These are phyloP conservation scores for Lolium multiflorum DNA, from an alignment of 176 grass and related monocot genomes.

Conservation along the genomic window DNA sequence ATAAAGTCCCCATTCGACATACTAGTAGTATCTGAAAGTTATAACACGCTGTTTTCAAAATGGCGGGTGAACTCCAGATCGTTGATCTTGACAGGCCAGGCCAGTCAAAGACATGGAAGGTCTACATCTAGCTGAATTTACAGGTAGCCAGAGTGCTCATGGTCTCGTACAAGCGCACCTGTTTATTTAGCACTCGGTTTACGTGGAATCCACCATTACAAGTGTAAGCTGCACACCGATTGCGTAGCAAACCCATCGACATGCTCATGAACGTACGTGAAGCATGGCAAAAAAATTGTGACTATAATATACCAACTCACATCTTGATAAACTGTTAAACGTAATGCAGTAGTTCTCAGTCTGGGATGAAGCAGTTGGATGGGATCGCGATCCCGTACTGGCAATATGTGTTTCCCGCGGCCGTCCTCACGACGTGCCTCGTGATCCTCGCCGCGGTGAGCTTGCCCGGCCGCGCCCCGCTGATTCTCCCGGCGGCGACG, in stretches of 20 bases:
- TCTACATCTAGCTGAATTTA: not conserved
- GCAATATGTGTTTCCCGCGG: conserved; percentile 8
- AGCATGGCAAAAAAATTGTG: not conserved
- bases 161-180: conserved; percentile 1
- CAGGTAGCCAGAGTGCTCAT: not conserved
- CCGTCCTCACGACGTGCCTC: conserved; percentile 16
- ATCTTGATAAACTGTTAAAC: too few species aligned
- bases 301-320: not conserved
- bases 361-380: conserved; percentile 19
- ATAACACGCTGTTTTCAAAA: not conserved
- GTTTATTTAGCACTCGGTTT: conserved; percentile 33
- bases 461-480: not conserved
- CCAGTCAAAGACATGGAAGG: not conserved
- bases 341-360: too few species aligned
- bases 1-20: not conserved
- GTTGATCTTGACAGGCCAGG: not conserved
- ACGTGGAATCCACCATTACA: conserved; percentile 49
- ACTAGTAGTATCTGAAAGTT: not conserved
- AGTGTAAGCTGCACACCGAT: not conserved
- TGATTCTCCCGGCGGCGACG: not conserved
- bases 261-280: conserved; percentile 24
- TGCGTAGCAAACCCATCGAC: not conserved
- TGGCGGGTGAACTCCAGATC: not conserved
- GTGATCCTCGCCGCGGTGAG: conserved; percentile 19
- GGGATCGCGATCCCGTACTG: conserved; percentile 6